Percentiles rank a stretch among this genome's conserved stretches.
These are phyloP conservation scores for Mycosarcoma maydis DNA, from an alignment of 1,284 basidiomycete species.

Conservation along the genomic window DNA sequence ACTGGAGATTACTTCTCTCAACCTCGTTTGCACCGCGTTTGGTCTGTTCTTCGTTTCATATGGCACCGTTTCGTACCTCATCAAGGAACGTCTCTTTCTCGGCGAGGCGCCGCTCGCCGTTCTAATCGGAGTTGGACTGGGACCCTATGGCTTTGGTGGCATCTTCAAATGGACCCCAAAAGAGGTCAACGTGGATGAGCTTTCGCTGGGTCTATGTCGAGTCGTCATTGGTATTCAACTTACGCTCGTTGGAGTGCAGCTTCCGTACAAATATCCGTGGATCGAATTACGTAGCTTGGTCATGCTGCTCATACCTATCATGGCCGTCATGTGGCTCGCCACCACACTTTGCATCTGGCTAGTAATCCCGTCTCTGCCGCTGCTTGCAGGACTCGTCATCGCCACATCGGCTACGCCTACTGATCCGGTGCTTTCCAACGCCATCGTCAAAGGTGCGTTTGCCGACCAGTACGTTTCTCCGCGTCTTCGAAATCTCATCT, in stretches of 20 bases:
- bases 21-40: constrained; percentile 43
- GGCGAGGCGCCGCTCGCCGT: constrained; percentile 59
- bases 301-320: constrained; percentile 52
- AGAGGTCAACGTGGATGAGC: constrained; percentile 34
- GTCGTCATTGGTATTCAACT: constrained; percentile 58
- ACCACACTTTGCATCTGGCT: constrained; percentile 49
- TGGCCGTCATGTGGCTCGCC: constrained; percentile 57
- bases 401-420: constrained; percentile 53
- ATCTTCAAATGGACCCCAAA: constrained; percentile 42
- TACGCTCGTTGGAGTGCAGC: constrained; percentile 54
- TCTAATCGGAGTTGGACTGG: constrained; percentile 49
- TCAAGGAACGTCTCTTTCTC: constrained; percentile 58
- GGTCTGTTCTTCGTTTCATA: constrained; percentile 50
- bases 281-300: constrained; percentile 43
- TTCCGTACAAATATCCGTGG: constrained; percentile 55
- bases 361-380: constrained; percentile 44
- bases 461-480: constrained; percentile 60
- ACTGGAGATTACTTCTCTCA: constrained; percentile 40
- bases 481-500: constrained; percentile 57
- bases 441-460: constrained; percentile 60
- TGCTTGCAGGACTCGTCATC: constrained; percentile 51
- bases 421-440: constrained; percentile 57
- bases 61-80: constrained; percentile 52
- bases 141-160: constrained; percentile 50
- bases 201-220: constrained; percentile 48